Conservation (phyloP, 2,329 filamentous ascomycete species). For the Simplicillium aogashimaense region DNA sequence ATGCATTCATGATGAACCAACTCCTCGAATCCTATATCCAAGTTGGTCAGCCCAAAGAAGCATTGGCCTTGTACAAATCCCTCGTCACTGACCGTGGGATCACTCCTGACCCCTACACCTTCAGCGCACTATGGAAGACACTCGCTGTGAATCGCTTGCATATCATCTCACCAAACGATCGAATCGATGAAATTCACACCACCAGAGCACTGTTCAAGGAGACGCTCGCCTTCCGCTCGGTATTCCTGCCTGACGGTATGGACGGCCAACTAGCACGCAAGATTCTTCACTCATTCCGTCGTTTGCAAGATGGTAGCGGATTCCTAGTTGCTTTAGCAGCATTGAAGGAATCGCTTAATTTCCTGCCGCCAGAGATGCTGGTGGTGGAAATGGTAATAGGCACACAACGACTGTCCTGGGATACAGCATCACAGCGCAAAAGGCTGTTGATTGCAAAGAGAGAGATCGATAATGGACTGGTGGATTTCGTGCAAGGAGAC, state of each 20-base stretch:
- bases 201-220: slow-evolving; percentile 35
- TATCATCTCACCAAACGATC: slow-evolving; percentile 17
- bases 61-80: slow-evolving; percentile 43
- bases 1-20: slow-evolving; percentile 72
- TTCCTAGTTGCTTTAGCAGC: slow-evolving; percentile 34
- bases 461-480: slow-evolving; percentile 29
- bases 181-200: slow-evolving; percentile 18
- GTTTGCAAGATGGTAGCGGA: slow-evolving; percentile 31
- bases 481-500: slow-evolving; percentile 18
- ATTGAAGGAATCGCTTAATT: slow-evolving; percentile 31
- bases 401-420: slow-evolving; percentile 32
- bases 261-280: slow-evolving; percentile 37
- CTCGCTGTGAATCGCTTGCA: slow-evolving; percentile 40
- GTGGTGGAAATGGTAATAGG: slow-evolving; percentile 35
- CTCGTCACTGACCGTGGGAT: slow-evolving; percentile 41
- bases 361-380: slow-evolving; percentile 32
- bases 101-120: slow-evolving; percentile 58
- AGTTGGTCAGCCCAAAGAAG: slow-evolving; percentile 42
- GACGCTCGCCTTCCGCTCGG: slow-evolving; percentile 35
- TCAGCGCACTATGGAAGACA: slow-evolving; percentile 56
- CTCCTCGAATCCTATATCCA: slow-evolving; percentile 58
- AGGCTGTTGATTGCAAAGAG: slow-evolving; percentile 31
- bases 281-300: slow-evolving; percentile 40
- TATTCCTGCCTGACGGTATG: slow-evolving; percentile 32
- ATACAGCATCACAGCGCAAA: slow-evolving; percentile 26